Conservation (phyloP, 495 filamentous ascomycete species). For the Chaetomium fimeti region DNA sequence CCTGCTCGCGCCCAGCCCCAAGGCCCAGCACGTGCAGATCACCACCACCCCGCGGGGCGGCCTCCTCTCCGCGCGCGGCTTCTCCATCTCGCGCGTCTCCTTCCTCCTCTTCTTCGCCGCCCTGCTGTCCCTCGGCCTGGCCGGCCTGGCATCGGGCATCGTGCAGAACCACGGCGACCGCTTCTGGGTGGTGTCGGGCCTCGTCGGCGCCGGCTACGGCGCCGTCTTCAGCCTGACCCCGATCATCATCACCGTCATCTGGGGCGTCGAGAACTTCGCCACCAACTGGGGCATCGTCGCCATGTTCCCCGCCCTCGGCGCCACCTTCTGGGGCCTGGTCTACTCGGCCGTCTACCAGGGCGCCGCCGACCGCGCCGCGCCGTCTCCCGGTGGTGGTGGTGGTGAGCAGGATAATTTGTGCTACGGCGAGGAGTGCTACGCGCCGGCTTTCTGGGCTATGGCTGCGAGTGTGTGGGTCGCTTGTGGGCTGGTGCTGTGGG, state of each 20-base stretch:
- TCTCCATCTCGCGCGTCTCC: conserved; percentile 69
- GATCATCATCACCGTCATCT: conserved; percentile 89
- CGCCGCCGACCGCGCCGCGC: conserved; percentile 42
- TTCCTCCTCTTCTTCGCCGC: conserved; percentile 76
- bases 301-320: conserved; percentile 81
- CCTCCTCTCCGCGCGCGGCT: conserved; percentile 20
- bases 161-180: conserved; percentile 63
- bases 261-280: conserved; percentile 97
- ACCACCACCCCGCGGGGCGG: conserved; percentile 23
- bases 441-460: conserved; percentile 75
- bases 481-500: conserved; percentile 66
- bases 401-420: conserved; percentile 52
- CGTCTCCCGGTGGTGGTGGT: conserved; percentile 12
- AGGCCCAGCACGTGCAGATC: conserved; percentile 44
- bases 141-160: conserved; percentile 69
- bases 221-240: conserved; percentile 85
- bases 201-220: conserved; percentile 88
- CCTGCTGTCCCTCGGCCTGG: conserved; percentile 72
- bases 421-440: conserved; percentile 78
- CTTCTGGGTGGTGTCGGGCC: conserved; percentile 76
- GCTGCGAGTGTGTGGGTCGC: conserved; percentile 75
- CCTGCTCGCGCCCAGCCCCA: conserved; percentile 70
- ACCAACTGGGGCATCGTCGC: conserved; percentile 97
- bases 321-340: conserved; percentile 78
- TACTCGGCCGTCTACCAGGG: conserved; percentile 80